phyloP scores from a whole-genome alignment of 306 rosid species.

The Fragaria nilgerrensis region DNA sequence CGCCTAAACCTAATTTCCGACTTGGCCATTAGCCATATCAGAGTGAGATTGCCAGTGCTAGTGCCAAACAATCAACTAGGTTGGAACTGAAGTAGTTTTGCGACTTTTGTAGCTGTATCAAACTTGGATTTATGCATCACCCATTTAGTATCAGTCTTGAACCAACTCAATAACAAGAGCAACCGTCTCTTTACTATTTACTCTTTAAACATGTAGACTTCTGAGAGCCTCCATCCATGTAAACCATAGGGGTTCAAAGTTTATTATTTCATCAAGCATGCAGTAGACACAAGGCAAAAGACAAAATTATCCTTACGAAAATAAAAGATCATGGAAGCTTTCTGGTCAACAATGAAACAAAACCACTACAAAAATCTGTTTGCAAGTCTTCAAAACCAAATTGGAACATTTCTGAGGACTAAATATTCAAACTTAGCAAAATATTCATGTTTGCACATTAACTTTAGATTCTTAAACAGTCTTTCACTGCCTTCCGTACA shows the following conservation, averaged over 20 bases:
- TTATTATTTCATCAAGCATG: not conserved
- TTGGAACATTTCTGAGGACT: not conserved
- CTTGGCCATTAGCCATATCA: too few relatives aligned
- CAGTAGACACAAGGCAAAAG: not conserved
- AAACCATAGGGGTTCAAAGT: not conserved
- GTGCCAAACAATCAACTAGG: too few relatives aligned
- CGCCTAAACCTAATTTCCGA: too few relatives aligned
- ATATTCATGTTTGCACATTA: not conserved
- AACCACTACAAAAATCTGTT: not conserved
- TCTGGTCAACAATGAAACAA: not conserved
- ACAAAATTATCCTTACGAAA: not conserved
- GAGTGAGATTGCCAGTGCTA: too few relatives aligned
- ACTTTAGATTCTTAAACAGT: slow-evolving; percentile 11
- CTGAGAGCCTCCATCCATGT: not conserved
- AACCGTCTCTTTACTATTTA: not conserved
- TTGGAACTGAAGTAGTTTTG: too few relatives aligned
- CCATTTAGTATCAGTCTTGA: too few relatives aligned
- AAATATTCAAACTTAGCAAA: not conserved
- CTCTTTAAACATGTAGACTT: not conserved
- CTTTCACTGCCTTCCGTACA: slow-evolving; percentile 35
- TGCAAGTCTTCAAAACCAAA: not conserved
- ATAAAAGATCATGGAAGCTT: not conserved
- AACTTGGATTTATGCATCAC: too few relatives aligned
- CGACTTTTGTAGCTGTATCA: too few relatives aligned
- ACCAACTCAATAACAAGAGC: not conserved